phyloP scores from a whole-genome alignment of 1,139 yeast species.

The Hyphopichia fennica region DNA sequence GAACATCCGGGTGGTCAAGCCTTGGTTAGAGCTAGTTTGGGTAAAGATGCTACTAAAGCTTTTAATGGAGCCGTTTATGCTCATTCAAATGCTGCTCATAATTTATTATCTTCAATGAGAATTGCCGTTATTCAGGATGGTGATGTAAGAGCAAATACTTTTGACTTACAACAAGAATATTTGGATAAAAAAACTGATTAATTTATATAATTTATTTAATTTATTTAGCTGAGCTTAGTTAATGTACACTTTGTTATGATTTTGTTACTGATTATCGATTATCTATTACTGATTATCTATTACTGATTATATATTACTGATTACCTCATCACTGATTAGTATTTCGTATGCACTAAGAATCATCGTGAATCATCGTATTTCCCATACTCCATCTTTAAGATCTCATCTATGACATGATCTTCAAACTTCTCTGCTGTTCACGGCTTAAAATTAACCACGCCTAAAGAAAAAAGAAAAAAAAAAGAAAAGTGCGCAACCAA shows the following conservation, averaged over 20 bases:
- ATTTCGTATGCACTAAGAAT: no score
- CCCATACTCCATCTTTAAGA: no score
- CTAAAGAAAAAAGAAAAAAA: no score
- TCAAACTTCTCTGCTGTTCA: no score
- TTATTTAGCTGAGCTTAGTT: neutral
- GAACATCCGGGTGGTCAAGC: constrained; percentile 99
- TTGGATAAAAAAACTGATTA: constrained; percentile 37
- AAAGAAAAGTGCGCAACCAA: no score
- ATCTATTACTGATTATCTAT: no score
- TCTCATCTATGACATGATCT: no score
- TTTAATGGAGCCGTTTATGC: constrained; percentile 97
- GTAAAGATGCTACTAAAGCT: constrained; percentile 96
- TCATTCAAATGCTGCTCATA: constrained; percentile 97
- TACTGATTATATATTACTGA: no score
- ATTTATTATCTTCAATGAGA: constrained; percentile 92
- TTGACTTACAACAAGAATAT: constrained; percentile 50
- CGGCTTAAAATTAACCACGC: no score
- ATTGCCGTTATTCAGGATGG: constrained; percentile 83
- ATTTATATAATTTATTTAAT: neutral
- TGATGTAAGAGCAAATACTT: constrained; percentile 53
- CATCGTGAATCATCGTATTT: no score
- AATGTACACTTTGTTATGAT: neutral
- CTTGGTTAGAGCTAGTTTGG: constrained; percentile 78
- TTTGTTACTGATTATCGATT: no score
- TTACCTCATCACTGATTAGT: no score